Evolutionary conservation across 2,329 filamentous ascomycete genomes (phyloP), one percentile per base, ranked within the genome.

Genomic region (Penicillium sp.): DNA sequence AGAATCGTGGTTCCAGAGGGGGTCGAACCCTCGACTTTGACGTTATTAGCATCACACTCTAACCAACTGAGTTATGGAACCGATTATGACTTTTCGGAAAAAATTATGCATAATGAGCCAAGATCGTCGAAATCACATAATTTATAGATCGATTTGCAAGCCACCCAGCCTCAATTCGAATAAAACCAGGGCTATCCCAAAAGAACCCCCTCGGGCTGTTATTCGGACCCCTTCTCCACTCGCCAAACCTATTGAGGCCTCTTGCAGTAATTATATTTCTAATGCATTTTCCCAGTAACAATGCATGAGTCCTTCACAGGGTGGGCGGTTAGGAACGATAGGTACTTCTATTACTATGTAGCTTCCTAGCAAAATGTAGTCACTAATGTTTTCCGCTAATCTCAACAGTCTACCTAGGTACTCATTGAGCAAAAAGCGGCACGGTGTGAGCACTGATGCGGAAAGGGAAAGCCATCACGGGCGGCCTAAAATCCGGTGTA

Each of bases 61-160:
- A 48, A 48, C 45, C 45, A 48, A 48, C 45, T 48, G 45, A 48
- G 47, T 50, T 50, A 50, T 50, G 47, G 47, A 50, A 50, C 47
- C 47, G 8, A 31, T 16, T 32, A 16, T 20, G 3, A 5, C 18
- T 14, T n/a, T n/a, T n/a, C n/a, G n/a, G n/a, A n/a, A n/a, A n/a
- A n/a, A n/a, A n/a, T n/a, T n/a, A n/a, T n/a, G n/a, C n/a, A n/a
- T n/a, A n/a, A n/a, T n/a, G n/a, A n/a, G n/a, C n/a, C n/a, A n/a
- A n/a, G n/a, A n/a, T n/a, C n/a, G n/a, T n/a, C n/a, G n/a, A n/a
- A n/a, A n/a, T n/a, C n/a, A n/a, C n/a, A n/a, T n/a, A n/a, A 24
- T n/a, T 11, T 34, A 46, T 34, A 46, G 7, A 24, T 35, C 44
- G 44, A 35, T 24, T 47, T n/a, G 8, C 31, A 35, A 47, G 20